phyloP scores from a whole-genome alignment of 495 filamentous ascomycete species.

The Penicillium parvum region DNA sequence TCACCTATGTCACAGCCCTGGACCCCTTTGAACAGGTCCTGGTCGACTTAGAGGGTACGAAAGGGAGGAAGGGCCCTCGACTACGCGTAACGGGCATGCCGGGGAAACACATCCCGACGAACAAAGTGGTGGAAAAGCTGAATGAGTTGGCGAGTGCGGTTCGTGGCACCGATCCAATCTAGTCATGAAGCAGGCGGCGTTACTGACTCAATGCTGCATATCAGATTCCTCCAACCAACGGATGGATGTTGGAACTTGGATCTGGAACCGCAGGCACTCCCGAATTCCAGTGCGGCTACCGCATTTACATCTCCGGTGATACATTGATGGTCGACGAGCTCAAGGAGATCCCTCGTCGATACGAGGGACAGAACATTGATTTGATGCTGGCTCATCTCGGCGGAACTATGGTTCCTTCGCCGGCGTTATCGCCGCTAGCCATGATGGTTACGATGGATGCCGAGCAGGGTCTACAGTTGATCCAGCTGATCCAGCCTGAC shows the following conservation, averaged over 20 bases:
- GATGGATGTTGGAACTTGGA: slow-evolving; percentile 68
- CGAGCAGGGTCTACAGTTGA: slow-evolving; percentile 55
- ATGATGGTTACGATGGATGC: slow-evolving; percentile 72
- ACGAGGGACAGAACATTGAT: slow-evolving; percentile 51
- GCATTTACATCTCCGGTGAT: slow-evolving; percentile 71
- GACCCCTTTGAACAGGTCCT: slow-evolving; percentile 52
- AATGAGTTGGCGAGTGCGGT: slow-evolving; percentile 61
- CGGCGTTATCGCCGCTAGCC: slow-evolving; percentile 47
- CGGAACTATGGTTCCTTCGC: slow-evolving; percentile 60
- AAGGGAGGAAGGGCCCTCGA: slow-evolving; percentile 12
- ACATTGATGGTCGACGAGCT: slow-evolving; percentile 64
- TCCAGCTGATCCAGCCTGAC: slow-evolving; percentile 57
- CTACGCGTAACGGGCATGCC: slow-evolving; percentile 64
- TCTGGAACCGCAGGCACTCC: slow-evolving; percentile 23
- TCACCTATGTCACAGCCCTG: slow-evolving; percentile 50
- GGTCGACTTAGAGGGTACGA: slow-evolving; percentile 38
- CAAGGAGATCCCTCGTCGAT: slow-evolving; percentile 52
- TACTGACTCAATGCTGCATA: background rate
- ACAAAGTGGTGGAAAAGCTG: slow-evolving; percentile 32
- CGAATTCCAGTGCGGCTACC: slow-evolving; percentile 48
- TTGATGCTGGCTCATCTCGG: slow-evolving; percentile 66
- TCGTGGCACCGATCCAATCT: slow-evolving; percentile 9
- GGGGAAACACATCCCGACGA: slow-evolving; percentile 63
- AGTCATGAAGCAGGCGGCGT: background rate
- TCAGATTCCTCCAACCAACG: slow-evolving; percentile 64